Evolutionary conservation across 345 rosid species (phyloP), one percentile per base, ranked within the genome.

Genomic region (Psidium guajava): DNA sequence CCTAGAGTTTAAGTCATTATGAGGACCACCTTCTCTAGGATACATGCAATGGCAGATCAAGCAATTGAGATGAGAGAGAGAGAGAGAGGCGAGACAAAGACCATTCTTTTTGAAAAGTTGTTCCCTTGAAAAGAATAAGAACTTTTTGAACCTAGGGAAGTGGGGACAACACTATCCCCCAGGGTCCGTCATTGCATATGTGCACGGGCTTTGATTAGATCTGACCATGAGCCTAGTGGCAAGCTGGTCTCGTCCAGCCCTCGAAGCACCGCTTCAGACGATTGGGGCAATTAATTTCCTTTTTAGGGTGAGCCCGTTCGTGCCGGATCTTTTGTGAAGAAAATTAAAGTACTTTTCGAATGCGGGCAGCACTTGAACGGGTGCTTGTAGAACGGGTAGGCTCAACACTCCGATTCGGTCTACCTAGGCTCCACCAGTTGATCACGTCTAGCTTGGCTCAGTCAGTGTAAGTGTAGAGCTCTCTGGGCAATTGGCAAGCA

Each of bases 241-340:
- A 28, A 64, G 21, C 2, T 15, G 10, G 40, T 40, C 75, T 21
- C 3, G 0, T 28, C 11, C 8, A 64, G 42, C 42, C 42, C 44
- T 28, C 8, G 75, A 64, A 64, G 75, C 42, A 64, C 22, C 75
- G 22, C 2, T 64, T 61, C 16, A 8, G 21, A 61, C 14, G 74
- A 5, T 21, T 14, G 3, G 40, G 40, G 40, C 74, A 27, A 27
- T 27, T 61, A 14, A 21, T 18, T 15, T 16, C 74, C 1, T 14
- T 14, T 6, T 61, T 6, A 12, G n/a, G 36, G 1, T 2, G 6
- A 0, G 3, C 40, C 40, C 10, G 10, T 5, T 5, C 1, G 2
- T 61, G 40, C 40, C 73, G 21, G 21, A 61, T 61, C 42, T 28
- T 28, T 28, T 1, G 10, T 3, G 40, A 27, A 27, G 40, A 61